These are phyloP conservation scores for Leonotis leonurus DNA, from an alignment of 257 asterid species.

Conservation along the genomic window DNA sequence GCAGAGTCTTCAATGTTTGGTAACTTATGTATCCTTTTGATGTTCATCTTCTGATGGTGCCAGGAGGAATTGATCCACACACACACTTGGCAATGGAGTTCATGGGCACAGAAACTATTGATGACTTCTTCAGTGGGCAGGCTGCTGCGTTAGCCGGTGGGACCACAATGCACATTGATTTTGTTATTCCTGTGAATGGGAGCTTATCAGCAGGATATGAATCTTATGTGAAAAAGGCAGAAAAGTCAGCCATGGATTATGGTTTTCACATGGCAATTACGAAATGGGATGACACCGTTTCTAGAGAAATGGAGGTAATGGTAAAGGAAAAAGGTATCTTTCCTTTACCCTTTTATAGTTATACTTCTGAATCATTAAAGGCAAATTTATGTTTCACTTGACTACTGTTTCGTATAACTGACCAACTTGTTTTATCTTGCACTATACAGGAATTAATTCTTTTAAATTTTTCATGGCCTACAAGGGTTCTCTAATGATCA, in stretches of 20 bases:
- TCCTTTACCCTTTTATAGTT: background rate
- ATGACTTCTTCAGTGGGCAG: constrained; percentile 89
- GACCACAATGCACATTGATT: constrained; percentile 96
- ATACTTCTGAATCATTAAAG: background rate
- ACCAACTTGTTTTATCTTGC: constrained; percentile 11
- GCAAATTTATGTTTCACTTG: background rate
- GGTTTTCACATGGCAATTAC: constrained; percentile 99
- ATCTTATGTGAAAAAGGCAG: constrained; percentile 68
- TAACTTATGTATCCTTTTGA: background rate
- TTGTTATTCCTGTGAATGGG: constrained; percentile 86
- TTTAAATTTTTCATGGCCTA: constrained; percentile 91
- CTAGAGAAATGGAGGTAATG: constrained; percentile 87
- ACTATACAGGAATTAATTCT: constrained; percentile 71
- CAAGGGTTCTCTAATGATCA: constrained; percentile 89
- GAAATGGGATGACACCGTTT: constrained; percentile 85
- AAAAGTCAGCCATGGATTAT: constrained; percentile 88
- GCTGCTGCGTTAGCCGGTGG: constrained; percentile 99
- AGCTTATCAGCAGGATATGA: constrained; percentile 74
- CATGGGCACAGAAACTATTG: constrained; percentile 83
- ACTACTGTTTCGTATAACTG: background rate
- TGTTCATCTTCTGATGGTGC: constrained; percentile 4
- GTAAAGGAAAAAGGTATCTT: constrained; percentile 73
- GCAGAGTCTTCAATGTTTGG: background rate
- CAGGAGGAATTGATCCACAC: constrained; percentile 99
- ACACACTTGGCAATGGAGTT: constrained; percentile 96